A percentile compares a stretch with the other conserved stretches of the same genome.
Conservation (phyloP, 805 yeast species). For the Kodamaea jinghongensis region DNA sequence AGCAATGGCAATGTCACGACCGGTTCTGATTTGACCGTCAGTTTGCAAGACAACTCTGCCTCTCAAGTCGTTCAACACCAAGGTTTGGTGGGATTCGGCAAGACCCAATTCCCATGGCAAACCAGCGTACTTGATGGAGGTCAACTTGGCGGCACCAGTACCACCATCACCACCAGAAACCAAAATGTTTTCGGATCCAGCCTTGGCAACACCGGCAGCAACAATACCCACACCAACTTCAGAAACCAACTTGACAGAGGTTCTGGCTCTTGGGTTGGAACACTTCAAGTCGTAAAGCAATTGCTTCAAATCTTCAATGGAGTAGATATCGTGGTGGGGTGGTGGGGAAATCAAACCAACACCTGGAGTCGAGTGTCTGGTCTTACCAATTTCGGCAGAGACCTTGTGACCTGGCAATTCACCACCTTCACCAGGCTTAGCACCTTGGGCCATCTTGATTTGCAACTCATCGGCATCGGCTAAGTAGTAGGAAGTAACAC, state of each 20-base stretch:
- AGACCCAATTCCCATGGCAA: constrained; percentile 98
- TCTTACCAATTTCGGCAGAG: constrained; percentile 80
- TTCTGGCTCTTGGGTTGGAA: constrained; percentile 94
- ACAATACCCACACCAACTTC: constrained; percentile 99
- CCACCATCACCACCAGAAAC: constrained; percentile 99
- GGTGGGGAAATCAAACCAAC: constrained; percentile 98
- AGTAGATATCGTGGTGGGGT: constrained; percentile 97
- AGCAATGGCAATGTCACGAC: constrained; percentile 95
- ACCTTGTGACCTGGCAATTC: constrained; percentile 96
- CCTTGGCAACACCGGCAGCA: constrained; percentile 99
- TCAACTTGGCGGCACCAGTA: constrained; percentile 98
- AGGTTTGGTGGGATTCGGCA: constrained; percentile 97
- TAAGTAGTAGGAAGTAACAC: constrained; percentile 92
- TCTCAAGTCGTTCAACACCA: constrained; percentile 92
- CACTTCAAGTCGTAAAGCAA: constrained; percentile 94
- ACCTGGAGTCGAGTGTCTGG: constrained; percentile 95
- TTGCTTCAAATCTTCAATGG: constrained; percentile 96
- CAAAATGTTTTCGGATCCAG: constrained; percentile 94
- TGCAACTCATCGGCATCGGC: constrained; percentile 97
- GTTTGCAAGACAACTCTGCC: constrained; percentile 95
- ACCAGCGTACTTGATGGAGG: constrained; percentile 96
- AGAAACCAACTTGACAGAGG: constrained; percentile 92
- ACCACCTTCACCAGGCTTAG: constrained; percentile 99
- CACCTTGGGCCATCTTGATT: constrained; percentile 99
- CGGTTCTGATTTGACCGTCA: constrained; percentile 98